Conservation (phyloP, 2,329 filamentous ascomycete genomes). For the Trichoderma sp. region DNA sequence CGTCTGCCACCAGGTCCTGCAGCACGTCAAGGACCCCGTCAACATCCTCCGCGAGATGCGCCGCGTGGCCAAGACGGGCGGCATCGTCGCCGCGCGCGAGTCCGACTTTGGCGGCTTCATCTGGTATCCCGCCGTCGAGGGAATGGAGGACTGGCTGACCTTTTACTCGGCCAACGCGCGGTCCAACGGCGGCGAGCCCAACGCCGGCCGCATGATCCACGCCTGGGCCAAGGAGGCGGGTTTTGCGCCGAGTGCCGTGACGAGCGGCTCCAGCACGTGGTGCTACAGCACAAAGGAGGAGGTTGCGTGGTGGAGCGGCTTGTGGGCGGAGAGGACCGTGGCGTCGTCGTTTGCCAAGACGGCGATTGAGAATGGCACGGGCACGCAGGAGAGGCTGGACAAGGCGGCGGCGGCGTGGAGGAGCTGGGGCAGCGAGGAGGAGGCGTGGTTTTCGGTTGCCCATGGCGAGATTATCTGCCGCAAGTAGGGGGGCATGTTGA, state of each 20-base stretch:
- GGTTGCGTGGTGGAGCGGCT: constrained; percentile 33
- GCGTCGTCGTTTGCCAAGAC: constrained; percentile 32
- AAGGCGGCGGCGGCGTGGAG: constrained; percentile 25
- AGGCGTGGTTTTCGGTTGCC: constrained; percentile 30
- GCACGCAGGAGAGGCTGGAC: constrained; percentile 33
- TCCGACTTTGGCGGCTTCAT: constrained; percentile 33
- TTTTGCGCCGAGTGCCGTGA: constrained; percentile 29
- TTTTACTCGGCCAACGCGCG: constrained; percentile 31
- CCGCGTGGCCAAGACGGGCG: constrained; percentile 47
- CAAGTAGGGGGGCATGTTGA: neutral
- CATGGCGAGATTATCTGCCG: constrained; percentile 32
- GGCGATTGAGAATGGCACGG: constrained; percentile 28
- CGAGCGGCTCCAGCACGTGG: constrained; percentile 32
- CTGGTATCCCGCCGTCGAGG: constrained; percentile 34
- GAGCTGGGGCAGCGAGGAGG: constrained; percentile 27
- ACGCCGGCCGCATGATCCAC: constrained; percentile 34
- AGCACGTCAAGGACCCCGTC: constrained; percentile 44
- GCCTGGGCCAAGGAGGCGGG: constrained; percentile 34
- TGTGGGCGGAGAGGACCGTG: constrained; percentile 33
- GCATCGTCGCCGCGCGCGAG: constrained; percentile 43
- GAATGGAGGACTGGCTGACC: constrained; percentile 31
- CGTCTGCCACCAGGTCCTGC: constrained; percentile 45
- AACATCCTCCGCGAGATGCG: constrained; percentile 45
- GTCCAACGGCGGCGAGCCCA: constrained; percentile 32
- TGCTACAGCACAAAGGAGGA: constrained; percentile 34